Percentiles rank a stretch among this genome's conserved stretches.
These are phyloP conservation scores for Hibiscus trionum DNA, from an alignment of 345 rosid species.

Conservation along the genomic window DNA sequence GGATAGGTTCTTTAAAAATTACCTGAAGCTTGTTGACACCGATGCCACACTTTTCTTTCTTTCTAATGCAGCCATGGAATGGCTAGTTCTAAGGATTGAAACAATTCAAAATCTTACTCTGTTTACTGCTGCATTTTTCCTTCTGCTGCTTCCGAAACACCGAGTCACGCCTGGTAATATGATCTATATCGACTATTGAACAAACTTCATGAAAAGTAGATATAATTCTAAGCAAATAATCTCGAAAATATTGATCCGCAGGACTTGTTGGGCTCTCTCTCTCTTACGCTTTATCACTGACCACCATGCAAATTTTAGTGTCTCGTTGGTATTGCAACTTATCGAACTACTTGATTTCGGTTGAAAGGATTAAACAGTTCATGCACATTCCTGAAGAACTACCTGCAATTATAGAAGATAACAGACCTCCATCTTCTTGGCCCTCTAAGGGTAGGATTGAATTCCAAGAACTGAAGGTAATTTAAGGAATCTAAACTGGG, in stretches of 20 bases:
- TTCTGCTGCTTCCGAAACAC: conserved; percentile 62
- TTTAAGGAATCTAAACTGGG: background rate
- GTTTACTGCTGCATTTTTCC: conserved; percentile 63
- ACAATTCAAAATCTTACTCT: conserved; percentile 61
- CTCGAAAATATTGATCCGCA: conserved; percentile 11
- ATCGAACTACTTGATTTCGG: conserved; percentile 61
- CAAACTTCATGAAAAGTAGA: background rate
- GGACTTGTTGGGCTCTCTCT: conserved; percentile 71
- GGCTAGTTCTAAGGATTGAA: conserved; percentile 69
- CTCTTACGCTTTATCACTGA: conserved; percentile 63
- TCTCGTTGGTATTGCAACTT: conserved; percentile 56
- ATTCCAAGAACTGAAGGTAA: conserved; percentile 58
- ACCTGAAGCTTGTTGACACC: conserved; percentile 50
- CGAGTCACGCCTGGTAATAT: conserved; percentile 42
- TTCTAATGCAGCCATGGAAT: conserved; percentile 70
- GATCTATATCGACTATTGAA: background rate
- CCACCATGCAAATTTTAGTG: conserved; percentile 41
- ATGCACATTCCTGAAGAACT: conserved; percentile 58
- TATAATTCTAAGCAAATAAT: background rate
- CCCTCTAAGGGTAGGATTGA: conserved; percentile 63
- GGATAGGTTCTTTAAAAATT: conserved; percentile 57
- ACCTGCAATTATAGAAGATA: conserved; percentile 48
- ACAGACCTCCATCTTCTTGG: conserved; percentile 57
- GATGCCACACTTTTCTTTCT: conserved; percentile 75
- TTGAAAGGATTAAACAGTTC: conserved; percentile 68